Evolutionary conservation across 2,329 filamentous ascomycete species (phyloP), one percentile per base, ranked within the genome.

Genomic region (Penicillium sp.): DNA sequence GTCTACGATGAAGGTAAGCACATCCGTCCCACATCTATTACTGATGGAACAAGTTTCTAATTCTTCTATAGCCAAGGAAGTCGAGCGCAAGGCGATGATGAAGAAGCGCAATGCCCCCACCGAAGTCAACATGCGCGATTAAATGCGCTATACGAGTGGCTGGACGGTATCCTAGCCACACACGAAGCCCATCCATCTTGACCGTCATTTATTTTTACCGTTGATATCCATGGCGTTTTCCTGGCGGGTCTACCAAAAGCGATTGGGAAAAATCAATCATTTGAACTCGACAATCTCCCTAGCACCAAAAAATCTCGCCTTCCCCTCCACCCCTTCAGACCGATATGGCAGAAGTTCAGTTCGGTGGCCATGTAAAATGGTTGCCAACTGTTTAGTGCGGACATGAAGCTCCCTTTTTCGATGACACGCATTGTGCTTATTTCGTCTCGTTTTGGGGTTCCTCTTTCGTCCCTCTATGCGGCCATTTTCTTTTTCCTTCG

Each of bases 1-100:
- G 86, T 93, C 19, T 97, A 92, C 79, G 92, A 96, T 77, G 85
- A 88, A 82, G 86, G 88, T 90, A 84, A 78, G 88, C 35, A 55
- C 4, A 28, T 12, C 17, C 24, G 19, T 13, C 10, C 35, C 19
- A 40, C 12, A n/a, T 75, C 61, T 9, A 19, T 38, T 8, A n/a
- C n/a, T 33, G 7, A 61, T 37, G 2, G 9, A 42, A 42, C 9
- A n/a, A 54, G 1, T 50, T 45, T 50, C 59, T 72, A 58, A 70
- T 60, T 54, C 2, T 44, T 40, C 30, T 61, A 73, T 68, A 91
- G 89, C 79, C 67, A 91, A 89, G 79, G 89, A 91, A 70, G 86
- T 86, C 78, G 81, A 86, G 73, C 84, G 89, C 71, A 85, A 87
- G 79, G 86, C 86, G 70, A 70, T 88, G 71, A 91, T 91, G 88